phyloP scores from a whole-genome alignment of 495 filamentous ascomycete genomes.

The Aspergillus hancockii region DNA sequence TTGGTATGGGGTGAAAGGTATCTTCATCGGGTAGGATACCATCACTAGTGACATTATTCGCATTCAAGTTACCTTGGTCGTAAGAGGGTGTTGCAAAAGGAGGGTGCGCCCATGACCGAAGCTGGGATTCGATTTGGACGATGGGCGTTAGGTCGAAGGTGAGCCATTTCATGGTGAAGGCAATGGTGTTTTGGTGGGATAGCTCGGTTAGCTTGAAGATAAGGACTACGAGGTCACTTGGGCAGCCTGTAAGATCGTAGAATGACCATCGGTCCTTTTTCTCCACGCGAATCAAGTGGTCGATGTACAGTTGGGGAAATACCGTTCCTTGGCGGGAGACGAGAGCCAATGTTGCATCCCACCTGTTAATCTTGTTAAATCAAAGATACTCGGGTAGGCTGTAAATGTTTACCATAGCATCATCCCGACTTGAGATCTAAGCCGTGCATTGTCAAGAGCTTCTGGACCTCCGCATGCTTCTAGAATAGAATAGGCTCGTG shows the following conservation, averaged over 20 bases:
- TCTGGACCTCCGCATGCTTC: constrained; percentile 14
- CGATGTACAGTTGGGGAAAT: constrained; percentile 21
- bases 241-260: constrained; percentile 30
- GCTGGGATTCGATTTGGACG: constrained; percentile 16
- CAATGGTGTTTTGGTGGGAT: constrained; percentile 23
- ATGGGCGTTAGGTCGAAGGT: constrained; percentile 26
- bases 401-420: constrained; percentile 29
- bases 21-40: constrained; percentile 10
- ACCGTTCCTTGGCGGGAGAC: constrained; percentile 26
- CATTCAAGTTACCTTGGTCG: background rate
- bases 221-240: constrained; percentile 21
- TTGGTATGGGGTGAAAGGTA: constrained; percentile 24
- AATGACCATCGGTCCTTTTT: constrained; percentile 26
- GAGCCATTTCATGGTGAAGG: constrained; percentile 27
- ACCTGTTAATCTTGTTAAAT: constrained; percentile 21
- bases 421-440: constrained; percentile 28
- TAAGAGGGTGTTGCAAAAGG: background rate
- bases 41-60: background rate
- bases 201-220: constrained; percentile 25
- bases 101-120: constrained; percentile 15
- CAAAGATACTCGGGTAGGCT: no score
- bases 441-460: constrained; percentile 7
- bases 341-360: constrained; percentile 30
- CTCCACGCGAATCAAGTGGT: constrained; percentile 16
- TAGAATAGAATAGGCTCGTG: constrained; percentile 15